These are phyloP conservation scores for Isoetes taiwanensis DNA, from an alignment of 75 land plant species.

Conservation along the genomic window DNA sequence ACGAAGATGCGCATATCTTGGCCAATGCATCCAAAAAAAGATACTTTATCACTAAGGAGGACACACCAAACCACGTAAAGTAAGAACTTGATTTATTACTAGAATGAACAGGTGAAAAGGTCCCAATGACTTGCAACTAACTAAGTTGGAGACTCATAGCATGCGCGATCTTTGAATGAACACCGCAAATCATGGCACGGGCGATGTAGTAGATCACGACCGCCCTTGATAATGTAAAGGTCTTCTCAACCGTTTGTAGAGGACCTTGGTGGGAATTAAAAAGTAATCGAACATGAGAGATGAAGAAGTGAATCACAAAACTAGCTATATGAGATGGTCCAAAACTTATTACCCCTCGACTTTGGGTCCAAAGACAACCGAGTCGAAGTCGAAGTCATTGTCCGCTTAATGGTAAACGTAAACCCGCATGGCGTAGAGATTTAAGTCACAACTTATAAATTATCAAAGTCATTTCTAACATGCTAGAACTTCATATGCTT, in stretches of 20 bases:
- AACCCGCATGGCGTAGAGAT: neutral
- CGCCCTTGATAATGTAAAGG: conserved; percentile 57
- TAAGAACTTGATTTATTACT: too few species aligned
- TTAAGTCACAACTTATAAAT: neutral
- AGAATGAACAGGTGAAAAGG: too few species aligned
- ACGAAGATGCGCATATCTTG: conserved; percentile 69
- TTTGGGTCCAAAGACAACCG: neutral
- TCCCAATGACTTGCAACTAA: too few species aligned
- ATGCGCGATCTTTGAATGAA: too few species aligned
- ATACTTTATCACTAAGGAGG: conserved; percentile 87
- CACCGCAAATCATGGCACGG: conserved; percentile 84
- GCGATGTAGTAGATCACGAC: conserved; percentile 44
- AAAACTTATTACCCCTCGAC: neutral
- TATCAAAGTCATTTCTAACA: too few species aligned
- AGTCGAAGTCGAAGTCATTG: neutral
- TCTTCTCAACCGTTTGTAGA: conserved; percentile 63
- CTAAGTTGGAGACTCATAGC: too few species aligned
- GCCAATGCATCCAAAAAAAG: conserved; percentile 99
- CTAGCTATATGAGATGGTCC: neutral
- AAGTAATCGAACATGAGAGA: too few species aligned
- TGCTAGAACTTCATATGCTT: too few species aligned
- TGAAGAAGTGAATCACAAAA: neutral
- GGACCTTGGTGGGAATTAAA: too few species aligned
- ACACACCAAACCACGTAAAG: conserved; percentile 99
- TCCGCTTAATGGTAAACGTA: neutral